phyloP scores from a whole-genome alignment of 1,139 yeast genomes.

The Candida glucosophila region DNA sequence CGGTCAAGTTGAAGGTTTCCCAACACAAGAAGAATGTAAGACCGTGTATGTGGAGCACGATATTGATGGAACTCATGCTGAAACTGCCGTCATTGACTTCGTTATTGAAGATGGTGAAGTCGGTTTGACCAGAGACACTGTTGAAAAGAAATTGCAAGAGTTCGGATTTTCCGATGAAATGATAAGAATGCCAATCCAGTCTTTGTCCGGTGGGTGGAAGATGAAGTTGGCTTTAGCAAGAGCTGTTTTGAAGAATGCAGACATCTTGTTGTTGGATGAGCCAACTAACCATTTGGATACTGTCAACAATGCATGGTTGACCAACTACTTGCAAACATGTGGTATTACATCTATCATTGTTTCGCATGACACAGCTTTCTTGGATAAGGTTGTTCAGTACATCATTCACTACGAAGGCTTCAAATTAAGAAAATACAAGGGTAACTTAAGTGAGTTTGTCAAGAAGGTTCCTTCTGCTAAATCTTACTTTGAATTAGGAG shows the following conservation, averaged over 20 bases:
- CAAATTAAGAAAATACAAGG: slow-evolving; percentile 99
- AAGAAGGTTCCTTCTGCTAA: slow-evolving; percentile 98
- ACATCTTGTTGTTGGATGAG: slow-evolving; percentile 95
- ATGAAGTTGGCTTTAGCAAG: slow-evolving; percentile 99
- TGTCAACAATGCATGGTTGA: slow-evolving; percentile 98
- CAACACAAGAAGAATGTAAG: slow-evolving; percentile 96
- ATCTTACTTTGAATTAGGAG: slow-evolving; percentile 97
- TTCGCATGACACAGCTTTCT: slow-evolving; percentile 99
- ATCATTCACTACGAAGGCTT: slow-evolving; percentile 99
- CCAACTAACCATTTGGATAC: slow-evolving; percentile 99
- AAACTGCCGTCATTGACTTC: slow-evolving; percentile 85
- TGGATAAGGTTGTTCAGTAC: slow-evolving; percentile 95
- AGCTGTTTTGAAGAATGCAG: slow-evolving; percentile 98
- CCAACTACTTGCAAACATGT: slow-evolving; percentile 96
- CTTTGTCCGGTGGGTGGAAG: slow-evolving; percentile 99
- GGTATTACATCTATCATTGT: slow-evolving; percentile 97
- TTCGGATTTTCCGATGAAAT: slow-evolving; percentile 90
- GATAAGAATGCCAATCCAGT: slow-evolving; percentile 87
- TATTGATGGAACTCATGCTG: slow-evolving; percentile 96
- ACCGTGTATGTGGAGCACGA: slow-evolving; percentile 99
- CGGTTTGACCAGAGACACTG: slow-evolving; percentile 61
- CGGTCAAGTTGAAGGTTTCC: slow-evolving; percentile 99
- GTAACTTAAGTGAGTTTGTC: slow-evolving; percentile 97
- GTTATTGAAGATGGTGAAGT: slow-evolving; percentile 78
- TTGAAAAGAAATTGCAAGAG: slow-evolving; percentile 68